A percentile compares a stretch with the other conserved stretches of the same genome.
Conservation (phyloP, 2,329 filamentous ascomycete genomes). For the Colletotrichum lupini region DNA sequence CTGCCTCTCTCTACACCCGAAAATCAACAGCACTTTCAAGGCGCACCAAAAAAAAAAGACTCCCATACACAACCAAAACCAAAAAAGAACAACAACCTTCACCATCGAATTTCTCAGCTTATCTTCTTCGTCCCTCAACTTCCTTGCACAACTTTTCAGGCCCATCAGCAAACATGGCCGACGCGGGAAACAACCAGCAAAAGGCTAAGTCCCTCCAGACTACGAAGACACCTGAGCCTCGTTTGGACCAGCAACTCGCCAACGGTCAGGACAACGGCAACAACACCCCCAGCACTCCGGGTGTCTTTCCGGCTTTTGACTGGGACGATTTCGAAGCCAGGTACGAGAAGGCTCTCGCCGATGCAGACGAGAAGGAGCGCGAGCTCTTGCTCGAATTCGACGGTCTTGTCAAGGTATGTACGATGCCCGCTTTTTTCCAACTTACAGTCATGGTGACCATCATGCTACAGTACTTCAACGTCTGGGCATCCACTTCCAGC, state of each 20-base stretch:
- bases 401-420: constrained; percentile 69
- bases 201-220: constrained; percentile 35
- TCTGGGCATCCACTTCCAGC: constrained; percentile 81
- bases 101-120: neutral
- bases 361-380: constrained; percentile 72
- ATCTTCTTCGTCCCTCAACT: neutral
- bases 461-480: constrained; percentile 74
- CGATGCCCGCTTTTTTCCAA: constrained; percentile 1
- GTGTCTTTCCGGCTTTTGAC: constrained; percentile 69
- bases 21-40: neutral
- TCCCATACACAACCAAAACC: neutral
- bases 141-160: too few species aligned
- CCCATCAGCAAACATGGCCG: constrained; percentile 12
- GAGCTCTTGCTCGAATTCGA: constrained; percentile 75
- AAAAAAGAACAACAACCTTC: neutral
- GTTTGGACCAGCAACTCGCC: constrained; percentile 45
- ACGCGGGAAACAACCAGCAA: constrained; percentile 10
- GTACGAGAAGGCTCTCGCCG: constrained; percentile 74
- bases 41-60: neutral
- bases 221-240: constrained; percentile 52
- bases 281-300: constrained; percentile 60
- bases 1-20: neutral
- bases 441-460: constrained; percentile 5
- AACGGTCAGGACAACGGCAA: constrained; percentile 42
- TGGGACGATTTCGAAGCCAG: constrained; percentile 81